Evolutionary conservation across 768 basidiomycete genomes (phyloP).

Genomic region (Mycena rebaudengoi): DNA sequence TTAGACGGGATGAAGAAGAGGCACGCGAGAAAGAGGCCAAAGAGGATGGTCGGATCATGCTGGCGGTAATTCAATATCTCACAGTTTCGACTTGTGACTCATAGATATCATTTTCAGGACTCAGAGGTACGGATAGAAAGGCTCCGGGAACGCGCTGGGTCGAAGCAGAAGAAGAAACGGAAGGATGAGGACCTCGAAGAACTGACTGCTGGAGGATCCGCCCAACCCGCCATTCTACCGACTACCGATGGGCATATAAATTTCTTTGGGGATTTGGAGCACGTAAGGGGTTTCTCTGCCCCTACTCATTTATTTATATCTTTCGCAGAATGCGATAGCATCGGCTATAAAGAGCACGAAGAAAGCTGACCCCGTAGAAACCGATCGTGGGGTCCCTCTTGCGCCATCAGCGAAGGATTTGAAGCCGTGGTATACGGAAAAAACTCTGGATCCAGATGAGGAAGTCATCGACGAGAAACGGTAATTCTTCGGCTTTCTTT

Average conservation of each 20-base stretch:
- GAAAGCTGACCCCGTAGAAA: slow-evolving; percentile 56
- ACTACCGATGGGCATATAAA: slow-evolving; percentile 79
- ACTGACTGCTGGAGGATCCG: slow-evolving; percentile 31
- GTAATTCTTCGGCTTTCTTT: slow-evolving; percentile 34
- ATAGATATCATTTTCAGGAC: slow-evolving; percentile 57
- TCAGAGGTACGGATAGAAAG: slow-evolving; percentile 79
- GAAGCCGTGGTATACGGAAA: slow-evolving; percentile 78
- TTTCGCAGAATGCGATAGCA: slow-evolving; percentile 51
- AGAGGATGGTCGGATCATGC: slow-evolving; percentile 74
- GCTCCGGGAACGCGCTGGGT: slow-evolving; percentile 70
- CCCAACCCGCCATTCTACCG: slow-evolving; percentile 46
- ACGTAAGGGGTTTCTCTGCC: slow-evolving; percentile 44
- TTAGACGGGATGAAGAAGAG: slow-evolving; percentile 84
- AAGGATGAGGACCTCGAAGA: slow-evolving; percentile 44
- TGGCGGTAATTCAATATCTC: slow-evolving; percentile 63
- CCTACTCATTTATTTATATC: background rate
- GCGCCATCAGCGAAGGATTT: slow-evolving; percentile 82
- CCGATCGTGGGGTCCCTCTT: slow-evolving; percentile 76
- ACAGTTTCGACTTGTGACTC: background rate
- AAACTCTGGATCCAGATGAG: slow-evolving; percentile 32
- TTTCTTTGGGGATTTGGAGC: slow-evolving; percentile 84
- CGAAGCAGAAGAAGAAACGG: slow-evolving; percentile 43
- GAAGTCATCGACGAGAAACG: slow-evolving; percentile 48
- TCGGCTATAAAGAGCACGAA: slow-evolving; percentile 58
- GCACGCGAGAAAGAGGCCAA: slow-evolving; percentile 70